Conservation (phyloP, 192 early-diverging fungal genomes). For the Chytriomyces confervae region DNA sequence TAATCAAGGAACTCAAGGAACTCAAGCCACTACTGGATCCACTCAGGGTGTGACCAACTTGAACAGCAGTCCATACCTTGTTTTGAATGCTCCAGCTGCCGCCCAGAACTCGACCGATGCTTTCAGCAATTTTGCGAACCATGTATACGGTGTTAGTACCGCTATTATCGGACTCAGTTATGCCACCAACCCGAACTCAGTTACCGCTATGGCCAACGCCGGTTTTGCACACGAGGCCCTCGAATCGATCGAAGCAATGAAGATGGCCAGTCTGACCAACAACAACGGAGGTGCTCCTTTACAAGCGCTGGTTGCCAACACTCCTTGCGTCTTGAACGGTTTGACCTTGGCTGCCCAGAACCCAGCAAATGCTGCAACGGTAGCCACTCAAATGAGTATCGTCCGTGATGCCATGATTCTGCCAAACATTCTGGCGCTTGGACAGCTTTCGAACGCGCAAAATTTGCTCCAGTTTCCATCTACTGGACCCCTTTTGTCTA, state of each 20-base stretch:
- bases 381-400: not conserved
- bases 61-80: not conserved
- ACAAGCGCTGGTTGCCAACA: not conserved
- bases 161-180: not conserved
- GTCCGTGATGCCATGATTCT: constrained; percentile 5
- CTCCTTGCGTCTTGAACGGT: constrained; percentile 10
- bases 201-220: not conserved
- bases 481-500: too few species aligned
- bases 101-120: not conserved
- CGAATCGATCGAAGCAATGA: not conserved
- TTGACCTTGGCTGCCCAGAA: not conserved
- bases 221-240: not conserved
- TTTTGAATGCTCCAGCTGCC: not conserved
- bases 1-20: too few species aligned
- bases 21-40: not conserved
- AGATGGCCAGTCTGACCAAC: not conserved
- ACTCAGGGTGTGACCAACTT: not conserved
- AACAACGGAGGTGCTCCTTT: constrained; percentile 4
- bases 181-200: not conserved
- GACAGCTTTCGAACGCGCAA: not conserved
- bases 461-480: not conserved
- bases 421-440: not conserved
- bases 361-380: not conserved
- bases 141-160: not conserved
- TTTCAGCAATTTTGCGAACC: constrained; percentile 12